A percentile compares a stretch with the other conserved stretches of the same genome.
Evolutionary conservation across 345 rosid species (phyloP).

Genomic region (Fremontodendron californicum): DNA sequence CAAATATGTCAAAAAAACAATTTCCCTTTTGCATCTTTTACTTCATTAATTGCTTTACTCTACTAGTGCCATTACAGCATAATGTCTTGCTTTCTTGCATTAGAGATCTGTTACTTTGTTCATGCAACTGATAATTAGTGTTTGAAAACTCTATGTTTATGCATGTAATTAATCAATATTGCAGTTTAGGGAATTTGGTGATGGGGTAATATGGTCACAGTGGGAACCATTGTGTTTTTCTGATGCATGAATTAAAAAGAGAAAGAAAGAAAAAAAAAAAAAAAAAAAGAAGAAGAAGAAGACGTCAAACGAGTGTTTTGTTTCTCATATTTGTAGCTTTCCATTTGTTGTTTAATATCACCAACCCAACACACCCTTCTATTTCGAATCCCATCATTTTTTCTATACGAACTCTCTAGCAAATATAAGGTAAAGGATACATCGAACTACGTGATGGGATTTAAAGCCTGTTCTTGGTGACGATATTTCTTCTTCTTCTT

Average conservation of each 20-base stretch:
- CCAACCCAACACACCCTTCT: conserved; percentile 24
- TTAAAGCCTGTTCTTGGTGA: conserved; percentile 39
- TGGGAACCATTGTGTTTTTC: neutral
- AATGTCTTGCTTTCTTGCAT: too few species aligned
- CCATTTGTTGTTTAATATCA: conserved; percentile 35
- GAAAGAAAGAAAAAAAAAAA: too few species aligned
- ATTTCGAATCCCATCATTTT: conserved; percentile 44
- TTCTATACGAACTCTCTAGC: conserved; percentile 23
- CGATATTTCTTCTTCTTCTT: conserved; percentile 39
- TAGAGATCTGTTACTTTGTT: neutral
- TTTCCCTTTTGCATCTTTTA: neutral
- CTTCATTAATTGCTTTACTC: too few species aligned
- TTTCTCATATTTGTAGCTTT: conserved; percentile 35
- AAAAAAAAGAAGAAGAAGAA: neutral
- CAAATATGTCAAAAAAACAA: too few species aligned
- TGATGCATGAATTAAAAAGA: neutral
- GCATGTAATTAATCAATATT: neutral
- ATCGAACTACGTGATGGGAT: conserved; percentile 49
- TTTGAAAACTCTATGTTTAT: neutral
- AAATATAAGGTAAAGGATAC: conserved; percentile 34
- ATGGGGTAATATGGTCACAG: conserved; percentile 18
- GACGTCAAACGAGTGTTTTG: conserved; percentile 40
- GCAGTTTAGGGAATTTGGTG: neutral
- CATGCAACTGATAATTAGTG: neutral
- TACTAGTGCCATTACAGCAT: too few species aligned